Evolutionary conservation across 1,139 yeast species (phyloP).

Genomic region (Saccharomycopsis crataegensis): DNA sequence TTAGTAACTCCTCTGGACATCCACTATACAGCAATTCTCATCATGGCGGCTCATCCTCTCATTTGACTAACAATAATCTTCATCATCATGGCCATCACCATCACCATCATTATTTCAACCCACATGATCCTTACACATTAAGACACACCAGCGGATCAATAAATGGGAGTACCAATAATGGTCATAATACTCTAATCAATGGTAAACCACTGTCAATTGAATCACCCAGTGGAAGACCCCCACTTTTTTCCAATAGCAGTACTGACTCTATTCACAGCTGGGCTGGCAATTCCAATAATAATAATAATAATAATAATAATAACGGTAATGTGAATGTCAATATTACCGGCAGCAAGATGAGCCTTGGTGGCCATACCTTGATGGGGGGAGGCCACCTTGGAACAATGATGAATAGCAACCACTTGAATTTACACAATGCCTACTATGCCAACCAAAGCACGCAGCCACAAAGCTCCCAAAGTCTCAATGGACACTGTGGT

Average conservation of each 20-base stretch:
- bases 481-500: neutral
- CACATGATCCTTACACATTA: constrained; percentile 14
- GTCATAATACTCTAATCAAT: neutral
- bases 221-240: constrained; percentile 8
- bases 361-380: neutral
- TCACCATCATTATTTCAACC: constrained; percentile 16
- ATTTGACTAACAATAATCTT: constrained; percentile 6
- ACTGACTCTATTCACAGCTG: constrained; percentile 7
- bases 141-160: neutral
- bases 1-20: neutral
- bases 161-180: neutral
- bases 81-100: constrained; percentile 19
- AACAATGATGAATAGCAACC: neutral
- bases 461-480: neutral
- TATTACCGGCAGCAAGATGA: neutral
- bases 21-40: neutral
- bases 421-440: neutral
- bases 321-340: neutral
- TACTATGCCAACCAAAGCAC: neutral
- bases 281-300: constrained; percentile 2
- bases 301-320: neutral
- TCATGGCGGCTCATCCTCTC: constrained; percentile 4
- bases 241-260: constrained; percentile 8
- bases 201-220: neutral
- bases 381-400: constrained; percentile 8